A percentile compares a stretch with the other conserved stretches of the same genome.
phyloP scores from a whole-genome alignment of 2,329 filamentous ascomycete genomes.

The Aspergillus sp. region DNA sequence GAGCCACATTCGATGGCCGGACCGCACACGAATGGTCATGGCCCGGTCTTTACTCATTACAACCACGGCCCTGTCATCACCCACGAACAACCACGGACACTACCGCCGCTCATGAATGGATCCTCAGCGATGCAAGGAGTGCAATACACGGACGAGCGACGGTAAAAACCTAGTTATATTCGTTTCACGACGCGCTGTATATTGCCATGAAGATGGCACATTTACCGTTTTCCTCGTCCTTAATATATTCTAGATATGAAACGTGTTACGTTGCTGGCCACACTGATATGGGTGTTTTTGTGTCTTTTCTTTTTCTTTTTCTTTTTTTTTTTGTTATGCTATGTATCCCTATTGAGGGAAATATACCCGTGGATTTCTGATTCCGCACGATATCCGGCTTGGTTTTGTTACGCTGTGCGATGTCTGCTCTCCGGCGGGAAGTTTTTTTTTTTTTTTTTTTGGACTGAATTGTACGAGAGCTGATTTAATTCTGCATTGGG shows the following conservation, averaged over 20 bases:
- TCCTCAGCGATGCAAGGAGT: constrained; percentile 44
- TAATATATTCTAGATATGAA: constrained; percentile 12
- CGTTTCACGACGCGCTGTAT: too few species aligned
- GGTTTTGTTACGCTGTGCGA: not conserved
- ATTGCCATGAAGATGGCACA: too few species aligned
- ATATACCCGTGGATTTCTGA: not conserved
- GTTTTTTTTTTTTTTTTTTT: constrained; percentile 6
- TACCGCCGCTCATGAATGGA: constrained; percentile 43
- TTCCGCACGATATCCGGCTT: not conserved
- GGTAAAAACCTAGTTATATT: constrained; percentile 17
- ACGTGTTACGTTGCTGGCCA: constrained; percentile 9
- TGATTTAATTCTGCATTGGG: constrained; percentile 5
- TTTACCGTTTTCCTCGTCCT: not conserved
- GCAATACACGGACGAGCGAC: constrained; percentile 44
- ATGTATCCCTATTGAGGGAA: not conserved
- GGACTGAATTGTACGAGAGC: constrained; percentile 2
- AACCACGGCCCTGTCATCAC: constrained; percentile 20
- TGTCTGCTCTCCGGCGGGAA: not conserved
- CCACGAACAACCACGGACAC: constrained; percentile 40
- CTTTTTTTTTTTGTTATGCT: constrained; percentile 2
- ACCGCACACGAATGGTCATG: constrained; percentile 28
- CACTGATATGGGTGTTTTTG: constrained; percentile 12
- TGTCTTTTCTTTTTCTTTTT: constrained; percentile 1
- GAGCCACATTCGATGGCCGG: constrained; percentile 30
- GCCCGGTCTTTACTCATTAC: constrained; percentile 24